Evolutionary conservation across 352 stramenopile genomes (phyloP).

Genomic region (Blastocystis sp.): DNA sequence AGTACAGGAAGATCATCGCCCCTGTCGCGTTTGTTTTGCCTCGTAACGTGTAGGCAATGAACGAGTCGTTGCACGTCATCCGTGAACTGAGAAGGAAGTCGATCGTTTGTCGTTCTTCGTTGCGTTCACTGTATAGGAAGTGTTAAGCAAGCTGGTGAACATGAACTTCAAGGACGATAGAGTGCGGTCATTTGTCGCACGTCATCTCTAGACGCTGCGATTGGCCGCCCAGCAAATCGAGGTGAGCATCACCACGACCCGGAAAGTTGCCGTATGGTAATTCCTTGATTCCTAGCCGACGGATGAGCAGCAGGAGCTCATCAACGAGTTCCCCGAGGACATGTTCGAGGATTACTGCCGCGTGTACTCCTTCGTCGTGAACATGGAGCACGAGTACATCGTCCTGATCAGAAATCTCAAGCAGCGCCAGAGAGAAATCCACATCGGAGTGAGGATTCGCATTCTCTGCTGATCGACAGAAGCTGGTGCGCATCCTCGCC

Average conservation of each 20-base stretch:
- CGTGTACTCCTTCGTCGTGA: slow-evolving; percentile 18
- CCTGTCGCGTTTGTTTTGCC: background rate
- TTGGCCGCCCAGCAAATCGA: background rate
- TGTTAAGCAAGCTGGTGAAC: background rate
- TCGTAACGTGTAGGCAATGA: slow-evolving; percentile 1
- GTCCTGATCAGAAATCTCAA: slow-evolving; percentile 29
- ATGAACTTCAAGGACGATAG: background rate
- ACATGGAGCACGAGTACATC: slow-evolving; percentile 57
- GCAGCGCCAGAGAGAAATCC: slow-evolving; percentile 6
- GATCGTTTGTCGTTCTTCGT: background rate
- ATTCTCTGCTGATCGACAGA: background rate
- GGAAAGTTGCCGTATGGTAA: background rate
- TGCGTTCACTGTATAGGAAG: slow-evolving; percentile 11
- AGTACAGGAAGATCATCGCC: background rate
- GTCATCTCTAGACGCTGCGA: background rate
- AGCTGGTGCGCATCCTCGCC: slow-evolving; percentile 10
- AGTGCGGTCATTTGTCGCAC: no score
- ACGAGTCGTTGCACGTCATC: background rate
- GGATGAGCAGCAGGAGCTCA: background rate
- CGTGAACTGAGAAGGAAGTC: background rate
- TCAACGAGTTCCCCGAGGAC: background rate
- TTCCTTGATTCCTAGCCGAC: slow-evolving; percentile 2
- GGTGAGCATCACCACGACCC: background rate
- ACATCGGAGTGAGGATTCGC: background rate
- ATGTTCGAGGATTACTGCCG: slow-evolving; percentile 32